These are phyloP conservation scores for Cyberlindnera americana DNA, from an alignment of 805 yeast genomes.

Conservation along the genomic window DNA sequence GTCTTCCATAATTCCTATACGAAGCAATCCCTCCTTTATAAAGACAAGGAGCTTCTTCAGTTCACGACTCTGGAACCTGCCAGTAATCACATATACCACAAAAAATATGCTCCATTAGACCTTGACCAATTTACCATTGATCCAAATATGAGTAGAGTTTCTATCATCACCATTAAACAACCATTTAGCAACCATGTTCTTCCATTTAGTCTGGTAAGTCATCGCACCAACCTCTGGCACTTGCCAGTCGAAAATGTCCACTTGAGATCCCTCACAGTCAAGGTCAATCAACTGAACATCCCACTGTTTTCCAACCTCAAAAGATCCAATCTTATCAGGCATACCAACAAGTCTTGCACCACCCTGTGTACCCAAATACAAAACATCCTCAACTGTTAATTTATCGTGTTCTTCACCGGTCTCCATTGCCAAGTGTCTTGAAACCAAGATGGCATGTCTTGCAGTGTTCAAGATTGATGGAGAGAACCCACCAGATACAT, in stretches of 20 bases:
- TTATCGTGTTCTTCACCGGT: constrained; percentile 43
- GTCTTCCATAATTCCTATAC: not conserved
- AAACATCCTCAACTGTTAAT: constrained; percentile 63
- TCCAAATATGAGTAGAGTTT: constrained; percentile 78
- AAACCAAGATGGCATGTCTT: constrained; percentile 66
- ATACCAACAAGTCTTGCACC: constrained; percentile 78
- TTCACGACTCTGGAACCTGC: constrained; percentile 6
- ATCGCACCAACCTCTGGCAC: constrained; percentile 31
- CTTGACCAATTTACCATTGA: constrained; percentile 63
- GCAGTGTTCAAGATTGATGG: constrained; percentile 63
- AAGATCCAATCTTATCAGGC: constrained; percentile 58
- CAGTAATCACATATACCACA: constrained; percentile 1
- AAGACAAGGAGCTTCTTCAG: constrained; percentile 2
- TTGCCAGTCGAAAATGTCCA: constrained; percentile 79
- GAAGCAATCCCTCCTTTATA: not conserved
- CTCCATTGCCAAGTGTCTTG: constrained; percentile 66
- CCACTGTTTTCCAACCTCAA: constrained; percentile 73
- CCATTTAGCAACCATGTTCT: constrained; percentile 79
- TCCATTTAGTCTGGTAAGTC: constrained; percentile 39
- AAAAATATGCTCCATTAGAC: not conserved
- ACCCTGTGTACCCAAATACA: constrained; percentile 82
- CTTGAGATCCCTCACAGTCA: constrained; percentile 45
- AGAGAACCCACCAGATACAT: constrained; percentile 73
- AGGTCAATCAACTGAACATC: constrained; percentile 81
- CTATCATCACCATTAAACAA: constrained; percentile 92